Evolutionary conservation across 192 early-diverging fungal species (phyloP), one percentile per base, ranked within the genome.

Genomic region (Cetraspora pellucida): DNA sequence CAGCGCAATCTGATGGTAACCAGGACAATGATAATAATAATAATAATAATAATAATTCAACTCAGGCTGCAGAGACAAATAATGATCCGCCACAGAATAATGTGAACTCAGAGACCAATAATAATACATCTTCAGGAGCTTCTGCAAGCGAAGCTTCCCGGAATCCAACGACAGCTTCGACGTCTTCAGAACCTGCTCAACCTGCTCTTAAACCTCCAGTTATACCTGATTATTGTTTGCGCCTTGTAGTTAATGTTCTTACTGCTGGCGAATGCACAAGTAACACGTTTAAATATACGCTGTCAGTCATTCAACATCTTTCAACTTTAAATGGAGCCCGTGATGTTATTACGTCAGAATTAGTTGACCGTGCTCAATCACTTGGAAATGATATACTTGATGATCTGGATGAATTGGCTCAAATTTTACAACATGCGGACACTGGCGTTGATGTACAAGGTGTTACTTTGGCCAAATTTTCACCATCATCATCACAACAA

Each of bases 221-320:
- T 1, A 93, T 97, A 57, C 97, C 96, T 14, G 91, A 92, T 6
- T 85, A 91, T 46, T 93, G 91, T 66, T 77, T 96, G n/a, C 89
- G 91, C 14, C 81, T 91, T 4, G 91, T 99, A 28, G 94, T 99
- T 43, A 92, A 96, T 70, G 95, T 97, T 0, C 82, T 99, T 44
- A 96, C 93, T 25, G 90, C 89, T 19, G 95, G 93, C 25, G 96
- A 95, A 80, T 95, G 94, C 78, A 93, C 97, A 23, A 90, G 92
- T 77, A 92, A 91, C 72, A 99, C 95, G 2, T 99, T 98, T 90
- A 95, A 97, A 84, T 94, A 91, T 78, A 96, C 95, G 3, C 85
- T 97, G 9, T 87, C 91, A 46, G 91, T 96, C 30, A 95, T 99
- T 63, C 95, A 96, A 77, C 90, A 97, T 66, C 83, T 99, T 43